Evolutionary conservation across 129 eudicot species (phyloP).

Genomic region (Tagetes erecta): DNA sequence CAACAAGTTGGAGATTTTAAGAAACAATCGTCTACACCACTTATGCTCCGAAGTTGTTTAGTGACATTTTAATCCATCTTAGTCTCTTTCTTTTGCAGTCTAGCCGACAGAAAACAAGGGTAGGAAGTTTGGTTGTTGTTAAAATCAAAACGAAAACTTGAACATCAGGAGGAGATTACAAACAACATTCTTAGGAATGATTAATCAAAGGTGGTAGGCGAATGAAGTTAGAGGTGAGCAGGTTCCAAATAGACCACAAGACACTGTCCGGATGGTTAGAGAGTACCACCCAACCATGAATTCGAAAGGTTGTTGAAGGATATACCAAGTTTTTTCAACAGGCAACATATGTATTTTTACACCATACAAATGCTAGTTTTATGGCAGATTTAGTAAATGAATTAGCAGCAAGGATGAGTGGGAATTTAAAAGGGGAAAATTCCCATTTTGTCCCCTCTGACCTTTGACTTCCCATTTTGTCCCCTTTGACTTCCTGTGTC

Average conservation of each 20-base stretch:
- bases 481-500: too few species aligned
- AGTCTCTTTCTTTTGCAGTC: neutral
- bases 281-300: too few species aligned
- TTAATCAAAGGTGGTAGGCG: neutral
- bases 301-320: too few species aligned
- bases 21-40: neutral
- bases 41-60: neutral
- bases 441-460: too few species aligned
- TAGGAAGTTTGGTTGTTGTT: neutral
- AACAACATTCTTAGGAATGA: neutral
- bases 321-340: too few species aligned
- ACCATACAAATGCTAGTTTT: too few species aligned
- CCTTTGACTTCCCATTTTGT: too few species aligned
- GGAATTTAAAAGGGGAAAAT: too few species aligned
- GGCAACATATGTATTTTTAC: too few species aligned
- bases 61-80: conserved; percentile 2
- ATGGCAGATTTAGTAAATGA: too few species aligned
- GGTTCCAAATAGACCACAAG: conserved; percentile 5
- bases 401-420: too few species aligned
- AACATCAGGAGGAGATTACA: neutral
- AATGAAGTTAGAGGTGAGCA: neutral
- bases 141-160: neutral
- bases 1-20: neutral
- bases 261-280: neutral
- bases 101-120: neutral